Base-by-base conservation (phyloP, 1,139 yeast species). In the Zhuliangozyma parablackwelliae region DNA sequence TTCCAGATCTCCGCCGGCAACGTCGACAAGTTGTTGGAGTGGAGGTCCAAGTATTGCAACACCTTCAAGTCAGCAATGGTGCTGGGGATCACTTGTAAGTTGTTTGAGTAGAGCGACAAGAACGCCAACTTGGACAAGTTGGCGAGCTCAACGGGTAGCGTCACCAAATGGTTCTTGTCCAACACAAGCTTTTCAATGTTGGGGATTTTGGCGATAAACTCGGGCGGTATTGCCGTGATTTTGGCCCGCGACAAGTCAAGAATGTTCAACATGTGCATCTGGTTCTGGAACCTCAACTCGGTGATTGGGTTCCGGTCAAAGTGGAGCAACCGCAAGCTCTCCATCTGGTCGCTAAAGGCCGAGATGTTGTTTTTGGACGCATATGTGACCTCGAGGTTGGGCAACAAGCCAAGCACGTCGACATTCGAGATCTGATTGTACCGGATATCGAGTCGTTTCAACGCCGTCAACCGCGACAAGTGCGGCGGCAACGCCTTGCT, bases 161-260 rank as follows among this genome's bases (percentile, higher is more conserved):
- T 72, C 5, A 85, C 86, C 51, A 92, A 70, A 55, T 86, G 95
- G 54, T 92, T 92, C 50, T 83, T 81, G 58, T 88, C 95, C 45
- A 92, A 63, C 20, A 80, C 80, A 45, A 92, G 63, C 44, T 79
- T 83, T 52, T 87, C 96, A 37, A 89, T 67, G 43, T 78, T 76
- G 0, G 84, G 77, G 33, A 89, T 69, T 48, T 72, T 75, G 11
- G 71, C 63, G 32, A 88, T 69, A 46, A 88, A 78, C 26, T 76
- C 78, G 3, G 77, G 69, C 1, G 92, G 84, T 32, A 92, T 67
- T 3, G 84, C 71, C 0, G 96, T 79, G 32, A 90, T 67, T 53
- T 87, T 89, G 1, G 96, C 96, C 51, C 84, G 85, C 8, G 87
- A 79, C 34, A 90, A 65, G 45, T 88, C 89, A 39, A 90, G 66